A percentile compares a stretch with the other conserved stretches of the same genome.
Conservation (phyloP, 106 monocot genomes). For the Dendrobium huoshanense region DNA sequence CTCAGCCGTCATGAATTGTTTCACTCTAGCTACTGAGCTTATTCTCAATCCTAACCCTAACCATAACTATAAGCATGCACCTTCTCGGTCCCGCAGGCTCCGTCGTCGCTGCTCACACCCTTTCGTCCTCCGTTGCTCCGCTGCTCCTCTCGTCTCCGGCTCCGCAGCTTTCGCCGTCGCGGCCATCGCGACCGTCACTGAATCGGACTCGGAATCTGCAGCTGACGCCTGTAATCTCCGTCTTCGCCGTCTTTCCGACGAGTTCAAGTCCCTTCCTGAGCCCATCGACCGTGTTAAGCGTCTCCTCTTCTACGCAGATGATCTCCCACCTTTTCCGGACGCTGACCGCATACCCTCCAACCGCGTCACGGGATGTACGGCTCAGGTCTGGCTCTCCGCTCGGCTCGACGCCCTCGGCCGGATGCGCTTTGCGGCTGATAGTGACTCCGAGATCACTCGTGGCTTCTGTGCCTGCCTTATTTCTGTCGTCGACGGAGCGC, state of each 20-base stretch:
- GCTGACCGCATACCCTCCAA: slow-evolving; percentile 36
- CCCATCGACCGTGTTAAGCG: slow-evolving; percentile 78
- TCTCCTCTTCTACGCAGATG: slow-evolving; percentile 61
- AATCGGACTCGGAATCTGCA: slow-evolving; percentile 5
- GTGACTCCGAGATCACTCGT: slow-evolving; percentile 85
- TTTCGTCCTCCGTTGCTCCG: not conserved
- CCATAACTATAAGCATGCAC: not conserved
- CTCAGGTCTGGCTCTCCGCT: slow-evolving; percentile 70
- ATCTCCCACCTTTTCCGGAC: slow-evolving; percentile 47
- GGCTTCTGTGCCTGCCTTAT: slow-evolving; percentile 87
- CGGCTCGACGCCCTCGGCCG: slow-evolving; percentile 29
- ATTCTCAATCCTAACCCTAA: not conserved
- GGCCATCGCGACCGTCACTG: not conserved
- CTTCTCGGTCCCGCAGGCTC: not conserved
- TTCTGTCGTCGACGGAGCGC: slow-evolving; percentile 58
- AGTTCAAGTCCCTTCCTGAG: slow-evolving; percentile 56
- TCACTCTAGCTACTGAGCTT: not conserved
- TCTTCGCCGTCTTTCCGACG: slow-evolving; percentile 43
- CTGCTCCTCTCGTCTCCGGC: slow-evolving; percentile 3
- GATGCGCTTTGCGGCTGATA: slow-evolving; percentile 78
- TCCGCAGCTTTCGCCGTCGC: slow-evolving; percentile 26
- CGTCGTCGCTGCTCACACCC: not conserved
- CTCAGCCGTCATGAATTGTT: not conserved
- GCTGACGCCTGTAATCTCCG: not conserved
- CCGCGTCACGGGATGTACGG: slow-evolving; percentile 93